These are phyloP conservation scores for Colletotrichum lupini DNA, from an alignment of 2,329 filamentous ascomycete species.

Conservation along the genomic window DNA sequence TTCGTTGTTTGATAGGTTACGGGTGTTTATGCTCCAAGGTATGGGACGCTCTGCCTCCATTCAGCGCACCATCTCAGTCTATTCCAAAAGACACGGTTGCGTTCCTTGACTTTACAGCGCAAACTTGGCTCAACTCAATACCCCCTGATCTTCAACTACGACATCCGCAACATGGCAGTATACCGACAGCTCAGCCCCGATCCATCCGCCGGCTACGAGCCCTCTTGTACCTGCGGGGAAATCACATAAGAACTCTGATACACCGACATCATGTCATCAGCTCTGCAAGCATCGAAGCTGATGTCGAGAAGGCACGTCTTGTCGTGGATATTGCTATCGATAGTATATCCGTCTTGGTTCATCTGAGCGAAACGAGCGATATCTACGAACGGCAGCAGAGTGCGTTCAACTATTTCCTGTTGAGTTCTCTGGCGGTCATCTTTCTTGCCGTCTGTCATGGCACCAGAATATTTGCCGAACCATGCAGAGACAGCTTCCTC, in stretches of 20 bases:
- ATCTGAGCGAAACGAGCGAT: constrained; percentile 47
- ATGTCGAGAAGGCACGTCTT: constrained; percentile 47
- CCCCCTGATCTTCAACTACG: constrained; percentile 51
- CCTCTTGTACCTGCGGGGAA: constrained; percentile 55
- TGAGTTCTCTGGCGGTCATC: constrained; percentile 51
- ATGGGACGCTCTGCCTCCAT: constrained; percentile 54
- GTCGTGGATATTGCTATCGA: constrained; percentile 51
- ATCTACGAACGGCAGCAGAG: constrained; percentile 52
- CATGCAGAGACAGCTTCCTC: constrained; percentile 46
- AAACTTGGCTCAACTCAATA: constrained; percentile 58
- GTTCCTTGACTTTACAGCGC: constrained; percentile 53
- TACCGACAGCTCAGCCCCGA: constrained; percentile 43
- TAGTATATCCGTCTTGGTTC: constrained; percentile 48
- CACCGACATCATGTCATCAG: constrained; percentile 57
- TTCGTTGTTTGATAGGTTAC: constrained; percentile 60
- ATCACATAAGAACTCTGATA: constrained; percentile 56
- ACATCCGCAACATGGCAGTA: constrained; percentile 47
- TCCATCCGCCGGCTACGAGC: constrained; percentile 53
- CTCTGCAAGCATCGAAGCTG: constrained; percentile 47
- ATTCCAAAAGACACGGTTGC: constrained; percentile 52
- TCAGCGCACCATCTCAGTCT: constrained; percentile 44
- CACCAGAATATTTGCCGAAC: constrained; percentile 51
- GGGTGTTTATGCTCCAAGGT: constrained; percentile 57
- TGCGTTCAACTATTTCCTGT: constrained; percentile 54
- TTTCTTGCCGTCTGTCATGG: constrained; percentile 58